Conservation (phyloP, 371 early-diverging fungal genomes). For the Encephalitozoon romaleae region DNA sequence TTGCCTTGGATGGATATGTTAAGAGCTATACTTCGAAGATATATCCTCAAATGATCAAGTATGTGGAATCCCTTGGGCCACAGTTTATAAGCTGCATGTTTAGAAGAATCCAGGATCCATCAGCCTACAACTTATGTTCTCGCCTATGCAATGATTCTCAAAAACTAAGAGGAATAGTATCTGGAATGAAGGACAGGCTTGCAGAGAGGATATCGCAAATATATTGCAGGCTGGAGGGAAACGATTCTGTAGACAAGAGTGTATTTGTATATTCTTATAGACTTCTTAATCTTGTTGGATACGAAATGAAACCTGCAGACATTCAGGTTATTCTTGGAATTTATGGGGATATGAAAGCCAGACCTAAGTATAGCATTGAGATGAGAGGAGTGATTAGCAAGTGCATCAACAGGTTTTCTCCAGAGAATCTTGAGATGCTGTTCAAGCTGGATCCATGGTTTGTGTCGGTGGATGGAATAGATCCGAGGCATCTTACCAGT, state of each 20-base stretch:
- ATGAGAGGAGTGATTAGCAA: slow-evolving; percentile 1
- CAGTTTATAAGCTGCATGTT: not conserved
- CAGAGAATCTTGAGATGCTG: slow-evolving; percentile 1
- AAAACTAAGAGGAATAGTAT: not conserved
- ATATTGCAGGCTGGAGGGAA: not conserved
- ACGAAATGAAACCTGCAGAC: not conserved
- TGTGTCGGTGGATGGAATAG: not conserved
- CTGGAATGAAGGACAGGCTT: not conserved
- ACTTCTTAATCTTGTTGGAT: slow-evolving; percentile 5
- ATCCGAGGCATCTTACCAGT: not conserved
- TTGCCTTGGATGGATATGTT: not conserved
- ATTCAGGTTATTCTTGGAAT: slow-evolving; percentile 16
- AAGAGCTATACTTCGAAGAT: not conserved
- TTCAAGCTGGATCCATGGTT: slow-evolving; percentile 26
- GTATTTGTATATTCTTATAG: not conserved
- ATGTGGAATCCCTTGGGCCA: not conserved
- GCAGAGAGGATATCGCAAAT: slow-evolving; percentile 2
- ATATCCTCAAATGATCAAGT: not conserved
- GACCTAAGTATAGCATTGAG: not conserved
- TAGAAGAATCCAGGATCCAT: not conserved
- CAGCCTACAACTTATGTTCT: not conserved
- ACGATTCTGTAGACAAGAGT: not conserved
- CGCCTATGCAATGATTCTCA: not conserved
- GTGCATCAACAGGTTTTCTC: slow-evolving; percentile 7
- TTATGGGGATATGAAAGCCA: not conserved